These are phyloP conservation scores for Talaromyces pinophilus DNA, from an alignment of 2,329 filamentous ascomycete genomes.

Conservation along the genomic window DNA sequence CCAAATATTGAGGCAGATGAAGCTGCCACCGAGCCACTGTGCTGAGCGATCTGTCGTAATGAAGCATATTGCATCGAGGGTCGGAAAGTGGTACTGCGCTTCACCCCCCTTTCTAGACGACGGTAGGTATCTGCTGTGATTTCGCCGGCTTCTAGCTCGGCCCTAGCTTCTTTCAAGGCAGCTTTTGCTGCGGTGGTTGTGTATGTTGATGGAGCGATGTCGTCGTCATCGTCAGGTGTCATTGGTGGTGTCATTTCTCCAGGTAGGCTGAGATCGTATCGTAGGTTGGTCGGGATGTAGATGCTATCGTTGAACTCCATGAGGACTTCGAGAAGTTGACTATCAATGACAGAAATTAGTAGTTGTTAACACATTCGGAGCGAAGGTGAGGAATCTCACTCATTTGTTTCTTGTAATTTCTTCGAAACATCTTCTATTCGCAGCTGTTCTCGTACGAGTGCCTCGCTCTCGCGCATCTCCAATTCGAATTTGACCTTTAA, in stretches of 20 bases:
- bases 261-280: constrained; percentile 66
- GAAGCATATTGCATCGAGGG: constrained; percentile 38
- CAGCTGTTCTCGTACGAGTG: constrained; percentile 74
- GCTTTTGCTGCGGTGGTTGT: constrained; percentile 37
- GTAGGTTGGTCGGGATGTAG: constrained; percentile 72
- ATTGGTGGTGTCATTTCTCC: constrained; percentile 42
- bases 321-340: constrained; percentile 83
- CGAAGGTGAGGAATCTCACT: constrained; percentile 59
- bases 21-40: constrained; percentile 23
- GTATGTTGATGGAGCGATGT: constrained; percentile 35
- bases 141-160: constrained; percentile 39
- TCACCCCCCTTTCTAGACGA: constrained; percentile 42
- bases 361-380: neutral
- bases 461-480: constrained; percentile 70
- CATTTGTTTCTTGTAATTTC: constrained; percentile 84
- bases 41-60: constrained; percentile 36
- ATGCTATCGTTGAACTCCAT: constrained; percentile 84
- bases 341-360: constrained; percentile 39
- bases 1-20: constrained; percentile 26
- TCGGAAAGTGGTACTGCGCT: constrained; percentile 42
- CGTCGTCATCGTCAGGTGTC: constrained; percentile 45
- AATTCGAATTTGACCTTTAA: constrained; percentile 80
- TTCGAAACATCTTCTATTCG: constrained; percentile 78
- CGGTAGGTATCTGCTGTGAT: constrained; percentile 41
- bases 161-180: constrained; percentile 43